Evolutionary conservation across 345 rosid genomes (phyloP).

Genomic region (Populus davidiana): DNA sequence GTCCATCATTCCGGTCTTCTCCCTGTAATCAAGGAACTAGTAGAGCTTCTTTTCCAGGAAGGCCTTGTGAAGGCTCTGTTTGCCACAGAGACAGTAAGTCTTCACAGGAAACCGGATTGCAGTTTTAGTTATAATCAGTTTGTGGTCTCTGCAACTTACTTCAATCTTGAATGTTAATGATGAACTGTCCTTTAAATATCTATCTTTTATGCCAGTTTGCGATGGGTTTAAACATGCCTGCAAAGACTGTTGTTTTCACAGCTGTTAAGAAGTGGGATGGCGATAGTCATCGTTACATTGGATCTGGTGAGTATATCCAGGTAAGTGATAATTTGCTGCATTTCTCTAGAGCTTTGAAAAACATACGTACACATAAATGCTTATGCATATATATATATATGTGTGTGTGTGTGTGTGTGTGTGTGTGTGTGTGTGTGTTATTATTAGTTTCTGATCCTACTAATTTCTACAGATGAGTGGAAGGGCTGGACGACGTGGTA

Average conservation of each 20-base stretch:
- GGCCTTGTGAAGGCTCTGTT: constrained; percentile 97
- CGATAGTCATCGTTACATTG: constrained; percentile 90
- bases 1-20: constrained; percentile 99
- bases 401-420: not conserved
- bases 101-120: not conserved
- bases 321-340: constrained; percentile 42
- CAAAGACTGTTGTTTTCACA: constrained; percentile 95
- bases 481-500: constrained; percentile 99
- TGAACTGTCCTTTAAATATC: not conserved
- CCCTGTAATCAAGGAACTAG: constrained; percentile 96
- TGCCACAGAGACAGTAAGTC: constrained; percentile 92
- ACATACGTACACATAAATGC: not conserved
- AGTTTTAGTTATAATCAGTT: not conserved
- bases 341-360: not conserved
- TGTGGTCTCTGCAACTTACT: not conserved
- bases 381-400: not conserved
- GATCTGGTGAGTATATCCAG: constrained; percentile 98
- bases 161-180: not conserved
- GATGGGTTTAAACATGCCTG: constrained; percentile 99
- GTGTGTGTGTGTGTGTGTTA: too few species aligned
- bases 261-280: constrained; percentile 98
- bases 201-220: constrained; percentile 65
- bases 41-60: constrained; percentile 98
- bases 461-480: constrained; percentile 83
- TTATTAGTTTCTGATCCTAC: constrained; percentile 13